Conservation (phyloP, 2,329 filamentous ascomycete genomes). For the Thielaviopsis ethacetica region DNA sequence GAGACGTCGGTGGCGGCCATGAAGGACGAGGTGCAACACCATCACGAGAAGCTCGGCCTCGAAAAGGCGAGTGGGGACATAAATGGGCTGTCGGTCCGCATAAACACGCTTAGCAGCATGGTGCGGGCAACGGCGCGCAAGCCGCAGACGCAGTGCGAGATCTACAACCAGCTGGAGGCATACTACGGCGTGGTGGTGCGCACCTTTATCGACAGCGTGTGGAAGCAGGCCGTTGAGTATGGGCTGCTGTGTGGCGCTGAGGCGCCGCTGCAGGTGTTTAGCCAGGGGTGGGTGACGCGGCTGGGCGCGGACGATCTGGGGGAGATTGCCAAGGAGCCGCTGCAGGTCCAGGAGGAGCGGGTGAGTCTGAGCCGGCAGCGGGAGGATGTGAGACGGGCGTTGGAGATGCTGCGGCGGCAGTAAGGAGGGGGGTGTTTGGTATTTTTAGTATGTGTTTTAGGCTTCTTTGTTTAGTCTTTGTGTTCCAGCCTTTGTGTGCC, state of each 20-base stretch:
- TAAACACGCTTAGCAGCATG: background rate
- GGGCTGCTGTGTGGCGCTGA: constrained; percentile 15
- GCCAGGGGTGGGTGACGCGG: constrained; percentile 18
- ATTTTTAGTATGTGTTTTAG: background rate
- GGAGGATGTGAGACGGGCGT: background rate
- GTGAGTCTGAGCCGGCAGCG: constrained; percentile 21
- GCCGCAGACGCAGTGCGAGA: constrained; percentile 15
- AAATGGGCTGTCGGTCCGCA: accelerated
- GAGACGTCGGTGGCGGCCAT: background rate
- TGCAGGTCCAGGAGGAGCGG: constrained; percentile 23
- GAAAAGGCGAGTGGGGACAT: too few relatives aligned
- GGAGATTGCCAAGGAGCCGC: constrained; percentile 17
- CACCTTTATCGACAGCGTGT: constrained; percentile 22
- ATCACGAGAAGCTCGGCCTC: constrained; percentile 10
- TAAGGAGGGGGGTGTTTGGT: background rate
- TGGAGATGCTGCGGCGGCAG: background rate
- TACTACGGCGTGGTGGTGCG: constrained; percentile 21
- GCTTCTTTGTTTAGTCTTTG: too few relatives aligned
- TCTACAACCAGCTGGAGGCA: constrained; percentile 19
- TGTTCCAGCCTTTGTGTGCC: too few relatives aligned
- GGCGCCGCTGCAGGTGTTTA: constrained; percentile 18
- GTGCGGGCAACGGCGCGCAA: constrained; percentile 4
- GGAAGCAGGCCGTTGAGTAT: constrained; percentile 18
- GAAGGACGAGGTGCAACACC: background rate
- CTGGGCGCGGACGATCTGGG: constrained; percentile 15